These are phyloP conservation scores for Hemileia vastatrix DNA, from an alignment of 1,284 basidiomycete genomes.

Conservation along the genomic window DNA sequence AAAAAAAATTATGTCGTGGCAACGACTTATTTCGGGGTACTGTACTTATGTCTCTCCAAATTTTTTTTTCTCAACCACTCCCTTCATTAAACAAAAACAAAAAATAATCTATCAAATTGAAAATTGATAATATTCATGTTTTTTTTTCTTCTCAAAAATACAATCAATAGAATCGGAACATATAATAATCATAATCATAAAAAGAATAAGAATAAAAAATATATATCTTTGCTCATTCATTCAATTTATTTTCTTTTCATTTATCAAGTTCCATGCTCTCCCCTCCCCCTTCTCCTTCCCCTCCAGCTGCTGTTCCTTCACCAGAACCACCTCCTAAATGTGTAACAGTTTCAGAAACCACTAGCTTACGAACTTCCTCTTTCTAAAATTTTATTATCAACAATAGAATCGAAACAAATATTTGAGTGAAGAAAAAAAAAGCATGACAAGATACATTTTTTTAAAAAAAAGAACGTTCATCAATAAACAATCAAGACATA, in stretches of 20 bases:
- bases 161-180: too few species aligned
- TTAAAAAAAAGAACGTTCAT: too few species aligned
- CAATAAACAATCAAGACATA: too few species aligned
- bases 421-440: too few species aligned
- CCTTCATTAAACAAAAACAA: neutral
- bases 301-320: conserved; percentile 10
- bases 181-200: too few species aligned
- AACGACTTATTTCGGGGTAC: too few species aligned
- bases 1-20: too few species aligned
- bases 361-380: conserved; percentile 20
- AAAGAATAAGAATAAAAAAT: too few species aligned
- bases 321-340: conserved; percentile 6
- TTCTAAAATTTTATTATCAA: conserved; percentile 3
- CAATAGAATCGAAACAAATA: neutral
- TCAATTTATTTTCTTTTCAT: too few species aligned
- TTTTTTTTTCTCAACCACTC: neutral
- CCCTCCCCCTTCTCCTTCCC: conserved; percentile 2
- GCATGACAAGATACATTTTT: too few species aligned
- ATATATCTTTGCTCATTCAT: too few species aligned
- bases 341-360: conserved; percentile 17
- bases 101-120: neutral
- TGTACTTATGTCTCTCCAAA: too few species aligned
- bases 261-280: conserved; percentile 19
- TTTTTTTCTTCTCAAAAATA: neutral
- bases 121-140: neutral